A percentile compares a stretch with the other conserved stretches of the same genome.
These are phyloP conservation scores for Begonia masoniana DNA, from an alignment of 306 rosid species.

Conservation along the genomic window DNA sequence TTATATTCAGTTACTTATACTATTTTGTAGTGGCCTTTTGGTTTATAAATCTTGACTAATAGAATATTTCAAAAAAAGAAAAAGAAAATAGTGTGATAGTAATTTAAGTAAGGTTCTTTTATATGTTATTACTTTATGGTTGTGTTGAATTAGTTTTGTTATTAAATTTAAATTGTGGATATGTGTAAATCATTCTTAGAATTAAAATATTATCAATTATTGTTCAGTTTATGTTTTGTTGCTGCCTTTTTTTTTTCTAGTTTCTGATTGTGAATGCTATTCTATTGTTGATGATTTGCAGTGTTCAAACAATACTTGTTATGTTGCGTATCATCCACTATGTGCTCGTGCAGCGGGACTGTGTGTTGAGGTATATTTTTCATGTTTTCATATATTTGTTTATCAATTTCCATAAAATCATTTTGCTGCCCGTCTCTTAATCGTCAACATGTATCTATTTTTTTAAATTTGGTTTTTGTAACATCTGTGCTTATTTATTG, in stretches of 20 bases:
- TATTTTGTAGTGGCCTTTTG: too few relatives aligned
- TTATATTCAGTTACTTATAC: too few relatives aligned
- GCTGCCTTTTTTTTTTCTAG: background rate
- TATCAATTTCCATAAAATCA: background rate
- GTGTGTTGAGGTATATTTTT: conserved; percentile 78
- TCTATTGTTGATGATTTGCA: conserved; percentile 17
- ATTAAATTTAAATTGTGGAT: too few relatives aligned
- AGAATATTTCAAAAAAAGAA: too few relatives aligned
- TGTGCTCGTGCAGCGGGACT: conserved; percentile 99
- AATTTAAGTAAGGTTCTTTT: too few relatives aligned
- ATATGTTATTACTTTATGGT: too few relatives aligned
- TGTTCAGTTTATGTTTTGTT: background rate
- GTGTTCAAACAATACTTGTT: conserved; percentile 94
- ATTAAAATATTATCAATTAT: too few relatives aligned
- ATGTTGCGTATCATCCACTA: conserved; percentile 94
- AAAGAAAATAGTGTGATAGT: too few relatives aligned
- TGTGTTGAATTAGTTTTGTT: too few relatives aligned
- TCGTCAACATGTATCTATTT: too few relatives aligned
- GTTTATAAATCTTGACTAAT: too few relatives aligned
- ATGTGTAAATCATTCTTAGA: too few relatives aligned
- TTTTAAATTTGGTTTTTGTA: background rate
- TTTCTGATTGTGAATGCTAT: background rate
- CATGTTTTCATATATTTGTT: background rate
- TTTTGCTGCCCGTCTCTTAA: background rate
- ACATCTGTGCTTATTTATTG: background rate